Percentiles rank a stretch among this genome's conserved stretches.
Evolutionary conservation across 2,329 filamentous ascomycete species (phyloP).

Genomic region (Microcera coccophila): DNA sequence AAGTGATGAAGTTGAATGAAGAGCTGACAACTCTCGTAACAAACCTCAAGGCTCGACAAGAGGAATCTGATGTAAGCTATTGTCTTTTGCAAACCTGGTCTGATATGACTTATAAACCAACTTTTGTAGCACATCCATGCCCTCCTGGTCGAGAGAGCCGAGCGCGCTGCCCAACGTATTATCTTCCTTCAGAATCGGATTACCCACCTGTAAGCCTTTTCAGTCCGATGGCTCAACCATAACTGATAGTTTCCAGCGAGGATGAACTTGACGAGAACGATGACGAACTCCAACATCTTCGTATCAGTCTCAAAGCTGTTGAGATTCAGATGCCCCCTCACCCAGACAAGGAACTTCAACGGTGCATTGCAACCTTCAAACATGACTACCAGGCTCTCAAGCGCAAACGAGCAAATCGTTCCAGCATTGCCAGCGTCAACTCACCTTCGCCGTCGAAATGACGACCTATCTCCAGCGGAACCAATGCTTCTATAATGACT

Average conservation of each 20-base stretch:
- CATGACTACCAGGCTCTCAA: slow-evolving; percentile 52
- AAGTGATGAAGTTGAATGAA: slow-evolving; percentile 42
- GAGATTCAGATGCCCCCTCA: slow-evolving; percentile 55
- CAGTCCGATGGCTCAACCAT: neutral
- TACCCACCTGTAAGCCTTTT: slow-evolving; percentile 48
- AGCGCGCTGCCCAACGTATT: slow-evolving; percentile 55
- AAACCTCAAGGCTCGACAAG: slow-evolving; percentile 51
- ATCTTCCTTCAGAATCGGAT: slow-evolving; percentile 58
- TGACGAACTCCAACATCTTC: slow-evolving; percentile 57
- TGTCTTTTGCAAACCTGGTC: neutral
- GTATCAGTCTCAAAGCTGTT: slow-evolving; percentile 59
- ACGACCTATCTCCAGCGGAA: neutral
- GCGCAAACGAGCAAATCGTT: slow-evolving; percentile 38
- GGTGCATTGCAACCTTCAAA: slow-evolving; percentile 60
- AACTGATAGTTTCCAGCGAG: slow-evolving; percentile 39
- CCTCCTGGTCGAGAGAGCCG: slow-evolving; percentile 55
- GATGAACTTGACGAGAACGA: slow-evolving; percentile 54
- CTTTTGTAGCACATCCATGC: slow-evolving; percentile 59
- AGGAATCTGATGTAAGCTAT: slow-evolving; percentile 54
- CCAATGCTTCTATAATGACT: too few relatives aligned
- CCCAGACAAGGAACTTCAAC: slow-evolving; percentile 53
- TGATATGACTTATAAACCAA: too few relatives aligned
- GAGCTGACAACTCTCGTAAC: slow-evolving; percentile 48
- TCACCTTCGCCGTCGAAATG: slow-evolving; percentile 18
- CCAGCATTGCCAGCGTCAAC: slow-evolving; percentile 26